phyloP scores from a whole-genome alignment of 169 alveolate genomes.

The Plasmodium yoelii region DNA sequence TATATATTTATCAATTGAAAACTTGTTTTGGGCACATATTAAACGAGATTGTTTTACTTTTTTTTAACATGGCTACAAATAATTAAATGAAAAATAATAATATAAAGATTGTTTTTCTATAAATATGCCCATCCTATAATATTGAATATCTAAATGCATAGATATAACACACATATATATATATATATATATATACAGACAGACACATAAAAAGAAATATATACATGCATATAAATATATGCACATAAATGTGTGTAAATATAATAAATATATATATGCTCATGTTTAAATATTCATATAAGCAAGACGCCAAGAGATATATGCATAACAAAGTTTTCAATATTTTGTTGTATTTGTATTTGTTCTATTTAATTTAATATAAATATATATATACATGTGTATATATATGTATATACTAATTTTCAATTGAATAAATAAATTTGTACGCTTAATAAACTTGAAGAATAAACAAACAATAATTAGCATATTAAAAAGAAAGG shows the following conservation, averaged over 20 bases:
- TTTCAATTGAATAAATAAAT: neutral
- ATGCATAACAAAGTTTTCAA: neutral
- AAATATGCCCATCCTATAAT: too few relatives aligned
- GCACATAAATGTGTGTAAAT: too few relatives aligned
- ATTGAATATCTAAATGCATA: too few relatives aligned
- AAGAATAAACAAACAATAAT: neutral
- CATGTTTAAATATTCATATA: too few relatives aligned
- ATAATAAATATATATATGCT: too few relatives aligned
- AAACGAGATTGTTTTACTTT: neutral
- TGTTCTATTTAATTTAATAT: neutral
- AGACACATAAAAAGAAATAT: too few relatives aligned
- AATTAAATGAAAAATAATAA: neutral
- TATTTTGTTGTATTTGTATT: neutral
- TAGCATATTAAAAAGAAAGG: too few relatives aligned
- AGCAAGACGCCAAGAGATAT: too few relatives aligned
- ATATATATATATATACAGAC: too few relatives aligned
- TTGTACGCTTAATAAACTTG: neutral
- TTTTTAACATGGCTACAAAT: neutral
- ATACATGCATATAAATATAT: too few relatives aligned
- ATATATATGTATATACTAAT: neutral
- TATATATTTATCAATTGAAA: neutral
- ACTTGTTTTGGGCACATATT: neutral
- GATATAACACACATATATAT: too few relatives aligned
- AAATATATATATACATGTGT: neutral
- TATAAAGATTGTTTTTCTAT: neutral